These are phyloP conservation scores for Millerozyma miso DNA, from an alignment of 805 yeast species.

Conservation along the genomic window DNA sequence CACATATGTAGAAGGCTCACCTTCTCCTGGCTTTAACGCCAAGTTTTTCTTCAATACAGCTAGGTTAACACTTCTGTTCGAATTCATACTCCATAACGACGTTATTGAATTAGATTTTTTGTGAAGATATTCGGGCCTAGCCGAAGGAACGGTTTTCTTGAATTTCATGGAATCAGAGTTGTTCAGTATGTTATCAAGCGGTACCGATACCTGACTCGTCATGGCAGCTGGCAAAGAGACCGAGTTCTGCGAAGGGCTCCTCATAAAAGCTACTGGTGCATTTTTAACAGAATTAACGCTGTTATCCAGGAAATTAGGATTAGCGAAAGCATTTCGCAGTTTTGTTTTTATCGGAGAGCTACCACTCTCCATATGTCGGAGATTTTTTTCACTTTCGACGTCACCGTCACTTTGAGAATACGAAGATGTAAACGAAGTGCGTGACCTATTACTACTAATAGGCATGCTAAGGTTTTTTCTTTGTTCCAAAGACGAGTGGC, in stretches of 20 bases:
- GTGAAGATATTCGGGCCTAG: conserved; percentile 8
- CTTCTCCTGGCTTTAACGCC: conserved; percentile 43
- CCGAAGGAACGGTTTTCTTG: not conserved
- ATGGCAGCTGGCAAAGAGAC: not conserved
- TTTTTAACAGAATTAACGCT: not conserved
- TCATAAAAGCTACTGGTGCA: not conserved
- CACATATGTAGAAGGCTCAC: conserved; percentile 50
- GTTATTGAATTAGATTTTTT: conserved; percentile 29
- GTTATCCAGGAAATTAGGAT: not conserved
- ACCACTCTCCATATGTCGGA: not conserved
- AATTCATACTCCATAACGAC: conserved; percentile 30
- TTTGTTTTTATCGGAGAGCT: not conserved
- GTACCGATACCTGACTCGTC: not conserved
- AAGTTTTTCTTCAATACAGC: conserved; percentile 33
- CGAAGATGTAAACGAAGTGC: not conserved
- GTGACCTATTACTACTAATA: not conserved
- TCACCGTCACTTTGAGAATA: not conserved
- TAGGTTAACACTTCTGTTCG: conserved; percentile 33
- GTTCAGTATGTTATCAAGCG: not conserved
- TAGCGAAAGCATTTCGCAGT: not conserved
- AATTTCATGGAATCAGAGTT: not conserved
- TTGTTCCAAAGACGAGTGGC: not conserved
- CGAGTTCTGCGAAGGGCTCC: not conserved
- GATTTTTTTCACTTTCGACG: not conserved
- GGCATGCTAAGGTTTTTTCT: not conserved